phyloP scores from a whole-genome alignment of 2,329 filamentous ascomycete species.

The Apiospora phragmitis region DNA sequence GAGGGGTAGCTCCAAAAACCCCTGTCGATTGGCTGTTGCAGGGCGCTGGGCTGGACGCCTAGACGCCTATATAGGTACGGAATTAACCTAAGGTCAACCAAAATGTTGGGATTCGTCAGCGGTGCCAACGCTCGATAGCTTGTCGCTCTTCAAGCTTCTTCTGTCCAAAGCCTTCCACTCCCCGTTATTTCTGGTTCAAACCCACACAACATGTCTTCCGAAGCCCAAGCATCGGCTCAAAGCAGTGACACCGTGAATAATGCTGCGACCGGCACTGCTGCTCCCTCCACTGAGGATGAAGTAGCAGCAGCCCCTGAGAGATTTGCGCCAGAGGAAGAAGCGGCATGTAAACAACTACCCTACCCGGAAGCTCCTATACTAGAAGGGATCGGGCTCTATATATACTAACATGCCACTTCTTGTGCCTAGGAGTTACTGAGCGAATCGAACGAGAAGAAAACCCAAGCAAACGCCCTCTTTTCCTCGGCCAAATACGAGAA shows the following conservation, averaged over 20 bases:
- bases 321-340: constrained; percentile 59
- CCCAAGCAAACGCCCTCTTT: constrained; percentile 80
- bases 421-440: constrained; percentile 59
- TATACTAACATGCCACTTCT: neutral
- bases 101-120: neutral
- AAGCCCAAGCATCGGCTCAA: neutral
- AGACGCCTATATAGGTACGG: neutral
- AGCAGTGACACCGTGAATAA: neutral
- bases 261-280: neutral
- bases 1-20: neutral
- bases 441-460: constrained; percentile 73
- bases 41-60: neutral
- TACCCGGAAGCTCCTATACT: neutral
- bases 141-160: neutral
- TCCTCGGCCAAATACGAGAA: constrained; percentile 68
- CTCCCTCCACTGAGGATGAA: constrained; percentile 21
- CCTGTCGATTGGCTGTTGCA: neutral
- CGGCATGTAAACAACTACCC: constrained; percentile 39
- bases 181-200: neutral
- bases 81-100: neutral
- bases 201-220: constrained; percentile 4
- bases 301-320: constrained; percentile 34
- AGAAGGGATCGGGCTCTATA: accelerated
- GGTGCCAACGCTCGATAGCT: neutral
- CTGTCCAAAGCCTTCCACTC: neutral